Evolutionary conservation across 1,284 basidiomycete genomes (phyloP).

Genomic region (Sparassis latifolia): DNA sequence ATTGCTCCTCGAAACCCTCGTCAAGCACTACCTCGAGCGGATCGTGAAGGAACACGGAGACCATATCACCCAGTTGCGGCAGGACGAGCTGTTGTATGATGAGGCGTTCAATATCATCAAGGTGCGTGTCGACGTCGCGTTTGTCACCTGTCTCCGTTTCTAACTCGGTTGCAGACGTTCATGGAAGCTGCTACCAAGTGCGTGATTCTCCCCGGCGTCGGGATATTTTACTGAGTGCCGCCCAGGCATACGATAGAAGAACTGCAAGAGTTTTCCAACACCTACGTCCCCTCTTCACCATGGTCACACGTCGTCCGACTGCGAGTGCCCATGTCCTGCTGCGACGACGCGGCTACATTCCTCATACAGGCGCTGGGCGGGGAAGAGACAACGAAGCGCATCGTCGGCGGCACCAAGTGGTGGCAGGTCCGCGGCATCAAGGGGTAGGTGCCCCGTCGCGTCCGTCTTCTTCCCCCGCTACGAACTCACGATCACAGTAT

Average conservation of each 20-base stretch:
- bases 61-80: constrained; percentile 42
- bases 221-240: background rate
- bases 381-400: constrained; percentile 60
- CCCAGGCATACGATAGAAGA: constrained; percentile 76
- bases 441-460: constrained; percentile 41
- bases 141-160: background rate
- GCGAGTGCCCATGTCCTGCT: constrained; percentile 68
- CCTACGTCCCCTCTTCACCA: constrained; percentile 81
- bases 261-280: constrained; percentile 81
- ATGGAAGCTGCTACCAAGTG: constrained; percentile 40
- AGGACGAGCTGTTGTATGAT: constrained; percentile 80
- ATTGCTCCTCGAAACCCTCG: constrained; percentile 68
- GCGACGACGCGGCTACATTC: constrained; percentile 71
- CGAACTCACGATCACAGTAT: constrained; percentile 41
- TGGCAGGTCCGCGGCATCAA: constrained; percentile 86
- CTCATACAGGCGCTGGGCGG: constrained; percentile 85
- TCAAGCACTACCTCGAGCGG: constrained; percentile 78
- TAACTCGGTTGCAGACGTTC: constrained; percentile 31
- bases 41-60: constrained; percentile 39
- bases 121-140: constrained; percentile 30
- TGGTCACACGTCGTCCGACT: constrained; percentile 81
- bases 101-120: constrained; percentile 78
- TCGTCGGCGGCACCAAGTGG: constrained; percentile 92
- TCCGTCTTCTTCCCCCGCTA: background rate
- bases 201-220: constrained; percentile 3